Percentiles rank a stretch among this genome's conserved stretches.
phyloP scores from a whole-genome alignment of 495 filamentous ascomycete genomes.

The Aspergillus wentii region DNA sequence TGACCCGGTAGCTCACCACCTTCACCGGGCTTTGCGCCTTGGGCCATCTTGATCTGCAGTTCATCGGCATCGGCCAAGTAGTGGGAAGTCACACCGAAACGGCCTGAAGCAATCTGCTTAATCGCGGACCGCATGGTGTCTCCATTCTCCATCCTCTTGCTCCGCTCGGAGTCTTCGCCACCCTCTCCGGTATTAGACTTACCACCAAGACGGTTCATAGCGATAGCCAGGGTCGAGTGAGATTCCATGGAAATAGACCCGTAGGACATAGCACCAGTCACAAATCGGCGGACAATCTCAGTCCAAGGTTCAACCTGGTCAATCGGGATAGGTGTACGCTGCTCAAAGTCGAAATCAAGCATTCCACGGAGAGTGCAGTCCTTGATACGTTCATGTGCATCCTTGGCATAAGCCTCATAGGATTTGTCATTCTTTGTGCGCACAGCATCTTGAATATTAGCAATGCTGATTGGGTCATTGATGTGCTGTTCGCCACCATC shows the following conservation, averaged over 20 bases:
- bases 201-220: slow-evolving; percentile 96
- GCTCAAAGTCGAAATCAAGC: slow-evolving; percentile 97
- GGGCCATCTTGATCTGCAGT: slow-evolving; percentile 99
- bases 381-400: slow-evolving; percentile 97
- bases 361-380: slow-evolving; percentile 94
- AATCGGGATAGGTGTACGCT: slow-evolving; percentile 80
- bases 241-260: slow-evolving; percentile 99
- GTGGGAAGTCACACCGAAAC: slow-evolving; percentile 96
- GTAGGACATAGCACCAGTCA: slow-evolving; percentile 99
- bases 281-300: slow-evolving; percentile 95
- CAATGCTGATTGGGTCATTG: slow-evolving; percentile 93
- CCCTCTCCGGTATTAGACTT: slow-evolving; percentile 99
- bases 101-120: slow-evolving; percentile 96
- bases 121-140: slow-evolving; percentile 99
- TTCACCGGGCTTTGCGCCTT: slow-evolving; percentile 97
- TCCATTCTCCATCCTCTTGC: slow-evolving; percentile 79
- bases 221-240: slow-evolving; percentile 93
- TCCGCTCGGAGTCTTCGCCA: slow-evolving; percentile 94
- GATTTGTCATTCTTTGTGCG: slow-evolving; percentile 99
- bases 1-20: slow-evolving; percentile 97
- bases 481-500: slow-evolving; percentile 97
- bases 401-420: slow-evolving; percentile 93
- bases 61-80: slow-evolving; percentile 99
- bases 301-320: slow-evolving; percentile 99
- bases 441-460: slow-evolving; percentile 97